Evolutionary conservation across 768 basidiomycete genomes (phyloP).

Genomic region (Podaxis sp.): DNA sequence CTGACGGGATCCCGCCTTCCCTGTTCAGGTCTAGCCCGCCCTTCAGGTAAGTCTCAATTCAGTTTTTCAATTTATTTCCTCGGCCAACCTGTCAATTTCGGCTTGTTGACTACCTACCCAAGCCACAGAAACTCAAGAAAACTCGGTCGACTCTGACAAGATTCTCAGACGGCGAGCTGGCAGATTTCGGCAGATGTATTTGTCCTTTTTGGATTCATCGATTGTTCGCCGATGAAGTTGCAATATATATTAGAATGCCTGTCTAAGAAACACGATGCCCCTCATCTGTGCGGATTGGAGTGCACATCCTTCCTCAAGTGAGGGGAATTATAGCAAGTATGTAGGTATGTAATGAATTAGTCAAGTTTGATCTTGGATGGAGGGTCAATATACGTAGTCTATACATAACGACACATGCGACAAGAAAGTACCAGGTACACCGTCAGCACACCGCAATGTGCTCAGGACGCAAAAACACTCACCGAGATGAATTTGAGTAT

Average conservation of each 20-base stretch:
- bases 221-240: not conserved
- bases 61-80: not conserved
- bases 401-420: not conserved
- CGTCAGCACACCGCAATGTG: not conserved
- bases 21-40: not conserved
- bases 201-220: not conserved
- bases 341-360: slow-evolving; percentile 19
- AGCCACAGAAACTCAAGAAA: too few relatives aligned
- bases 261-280: not conserved
- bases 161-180: not conserved
- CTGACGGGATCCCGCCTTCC: not conserved
- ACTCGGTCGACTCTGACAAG: too few relatives aligned
- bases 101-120: not conserved
- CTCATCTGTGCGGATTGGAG: not conserved
- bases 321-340: not conserved
- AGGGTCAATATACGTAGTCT: slow-evolving; percentile 58
- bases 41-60: not conserved
- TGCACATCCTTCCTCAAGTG: not conserved
- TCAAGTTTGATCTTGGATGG: slow-evolving; percentile 49
- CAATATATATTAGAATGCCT: not conserved
- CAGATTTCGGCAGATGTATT: not conserved
- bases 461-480: slow-evolving; percentile 20
- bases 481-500: slow-evolving; percentile 81
- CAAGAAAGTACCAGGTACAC: not conserved
- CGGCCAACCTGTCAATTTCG: not conserved